These are phyloP conservation scores for Dendrobium huoshanense DNA, from an alignment of 106 monocot genomes.

Conservation along the genomic window DNA sequence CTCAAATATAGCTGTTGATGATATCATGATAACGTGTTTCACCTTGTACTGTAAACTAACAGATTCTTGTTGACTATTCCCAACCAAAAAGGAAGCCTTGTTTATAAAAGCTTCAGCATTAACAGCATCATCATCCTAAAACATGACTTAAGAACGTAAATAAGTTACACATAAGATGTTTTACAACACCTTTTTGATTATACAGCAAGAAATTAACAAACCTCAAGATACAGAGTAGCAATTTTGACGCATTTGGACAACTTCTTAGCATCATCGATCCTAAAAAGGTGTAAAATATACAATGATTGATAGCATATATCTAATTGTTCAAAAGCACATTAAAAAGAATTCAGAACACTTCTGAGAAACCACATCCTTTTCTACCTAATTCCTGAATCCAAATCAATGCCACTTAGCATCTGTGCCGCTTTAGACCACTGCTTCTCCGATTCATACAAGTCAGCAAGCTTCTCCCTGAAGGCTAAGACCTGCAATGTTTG, in stretches of 20 bases:
- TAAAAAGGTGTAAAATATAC: conserved; percentile 7
- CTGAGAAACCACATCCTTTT: not conserved
- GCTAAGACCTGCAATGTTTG: conserved; percentile 62
- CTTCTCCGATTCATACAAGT: conserved; percentile 94
- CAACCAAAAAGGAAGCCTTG: conserved; percentile 98
- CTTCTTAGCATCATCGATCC: conserved; percentile 93
- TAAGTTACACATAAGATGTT: not conserved
- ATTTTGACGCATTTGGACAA: conserved; percentile 97
- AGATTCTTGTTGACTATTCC: conserved; percentile 80
- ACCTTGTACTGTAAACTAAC: conserved; percentile 97
- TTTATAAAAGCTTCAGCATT: conserved; percentile 97
- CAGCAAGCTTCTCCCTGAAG: conserved; percentile 95
- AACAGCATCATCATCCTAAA: conserved; percentile 91
- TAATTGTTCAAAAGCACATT: conserved; percentile 1
- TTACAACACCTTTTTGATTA: not conserved
- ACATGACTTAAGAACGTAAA: conserved; percentile 5
- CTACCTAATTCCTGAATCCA: conserved; percentile 95
- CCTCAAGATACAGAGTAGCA: conserved; percentile 98
- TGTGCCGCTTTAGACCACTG: conserved; percentile 98
- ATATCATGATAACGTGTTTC: not conserved
- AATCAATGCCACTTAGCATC: conserved; percentile 96
- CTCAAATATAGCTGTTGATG: not conserved
- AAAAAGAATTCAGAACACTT: not conserved
- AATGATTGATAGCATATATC: not conserved
- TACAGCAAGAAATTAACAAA: conserved; percentile 12